Evolutionary conservation across 805 yeast genomes (phyloP), one percentile per base, ranked within the genome.

Genomic region (Saccharomycopsis olivae): DNA sequence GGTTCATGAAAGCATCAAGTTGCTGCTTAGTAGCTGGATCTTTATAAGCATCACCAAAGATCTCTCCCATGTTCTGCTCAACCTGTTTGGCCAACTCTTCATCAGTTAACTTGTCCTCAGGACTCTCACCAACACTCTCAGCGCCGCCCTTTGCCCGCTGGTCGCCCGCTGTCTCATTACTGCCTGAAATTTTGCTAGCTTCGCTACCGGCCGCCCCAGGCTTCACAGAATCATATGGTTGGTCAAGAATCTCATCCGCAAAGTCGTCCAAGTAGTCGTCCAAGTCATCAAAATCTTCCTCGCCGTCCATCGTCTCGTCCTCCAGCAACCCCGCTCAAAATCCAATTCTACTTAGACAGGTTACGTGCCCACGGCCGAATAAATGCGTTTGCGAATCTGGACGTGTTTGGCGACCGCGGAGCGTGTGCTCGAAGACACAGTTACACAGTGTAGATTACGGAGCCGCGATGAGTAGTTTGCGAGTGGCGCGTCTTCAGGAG

Each of bases 251-350:
- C 42, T 76, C 84, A 45, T 78, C 84, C 31, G 79, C 84, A 54
- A 82, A 82, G 47, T 87, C 96, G 44, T 87, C 95, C 38, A 89
- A 65, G 44, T 85, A 66, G 51, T 85, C 95, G 49, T 84, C 94
- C 47, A 84, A 68, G 49, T 84, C 94, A 51, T 78, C 85, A 38
- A 74, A 61, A 38, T 75, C 82, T 42, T 78, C 75, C 21, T 55
- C 56, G 30, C 34, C 32, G 32, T 29, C 32, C 32, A 29, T 29
- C 18, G 9, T 29, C n/a, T 29, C 29, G 11, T 13, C 29, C 29
- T 13, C 29, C 13, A 10, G 11, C 29, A 25, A 10, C 29, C 29
- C 29, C 29, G 10, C 29, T n/a, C n/a, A n/a, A n/a, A n/a, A n/a
- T n/a, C n/a, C n/a, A n/a, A n/a, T n/a, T n/a, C n/a, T n/a, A n/a